phyloP scores from a whole-genome alignment of 140 eudicot species.

The Bidens hawaiensis region DNA sequence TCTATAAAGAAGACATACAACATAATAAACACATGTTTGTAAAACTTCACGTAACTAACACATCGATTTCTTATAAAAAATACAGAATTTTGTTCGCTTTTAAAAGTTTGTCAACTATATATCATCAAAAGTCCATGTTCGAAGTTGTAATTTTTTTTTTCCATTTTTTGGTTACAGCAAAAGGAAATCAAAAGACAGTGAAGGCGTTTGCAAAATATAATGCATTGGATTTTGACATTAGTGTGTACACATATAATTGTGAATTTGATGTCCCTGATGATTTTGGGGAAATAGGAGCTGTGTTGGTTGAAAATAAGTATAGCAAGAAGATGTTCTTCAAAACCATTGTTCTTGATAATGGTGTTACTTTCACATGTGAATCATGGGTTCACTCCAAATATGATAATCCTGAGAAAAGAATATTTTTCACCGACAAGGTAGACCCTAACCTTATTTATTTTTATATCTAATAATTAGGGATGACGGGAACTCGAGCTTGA shows the following conservation, averaged over 20 bases:
- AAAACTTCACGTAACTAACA: too few species aligned
- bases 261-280: constrained; percentile 30
- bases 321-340: constrained; percentile 41
- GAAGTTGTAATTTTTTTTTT: neutral
- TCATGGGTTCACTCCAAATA: constrained; percentile 53
- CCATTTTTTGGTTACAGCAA: constrained; percentile 4
- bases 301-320: constrained; percentile 42
- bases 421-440: constrained; percentile 58
- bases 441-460: neutral
- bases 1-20: neutral
- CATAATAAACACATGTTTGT: neutral
- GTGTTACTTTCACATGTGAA: constrained; percentile 33
- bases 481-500: too few species aligned
- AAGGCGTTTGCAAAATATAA: constrained; percentile 15
- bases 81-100: too few species aligned
- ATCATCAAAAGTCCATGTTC: neutral
- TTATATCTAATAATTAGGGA: too few species aligned
- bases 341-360: constrained; percentile 30
- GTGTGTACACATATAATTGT: constrained; percentile 23
- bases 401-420: constrained; percentile 35
- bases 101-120: neutral
- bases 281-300: constrained; percentile 59
- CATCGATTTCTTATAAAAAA: too few species aligned
- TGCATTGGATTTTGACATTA: constrained; percentile 3
- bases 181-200: constrained; percentile 20